phyloP scores from a whole-genome alignment of 768 basidiomycete genomes.

The Ephemerocybe angulata region DNA sequence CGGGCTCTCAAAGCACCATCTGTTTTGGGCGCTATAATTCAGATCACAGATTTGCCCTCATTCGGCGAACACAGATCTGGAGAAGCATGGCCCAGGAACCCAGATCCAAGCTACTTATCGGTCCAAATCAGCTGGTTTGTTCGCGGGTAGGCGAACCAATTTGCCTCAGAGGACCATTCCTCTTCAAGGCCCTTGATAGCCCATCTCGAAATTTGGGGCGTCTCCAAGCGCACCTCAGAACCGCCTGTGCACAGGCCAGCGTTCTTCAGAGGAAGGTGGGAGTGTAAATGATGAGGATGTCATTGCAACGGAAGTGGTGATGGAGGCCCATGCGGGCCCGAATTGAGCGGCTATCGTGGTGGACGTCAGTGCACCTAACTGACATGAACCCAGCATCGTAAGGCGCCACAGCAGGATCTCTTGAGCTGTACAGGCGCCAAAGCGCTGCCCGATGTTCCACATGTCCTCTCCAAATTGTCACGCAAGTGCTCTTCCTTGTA shows the following conservation, averaged over 20 bases:
- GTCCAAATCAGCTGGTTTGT: conserved; percentile 3
- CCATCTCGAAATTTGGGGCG: background rate
- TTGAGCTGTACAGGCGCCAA: background rate
- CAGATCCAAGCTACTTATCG: background rate
- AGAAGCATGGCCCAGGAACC: background rate
- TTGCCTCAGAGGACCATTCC: background rate
- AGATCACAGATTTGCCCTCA: background rate
- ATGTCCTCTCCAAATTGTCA: background rate
- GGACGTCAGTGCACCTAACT: background rate
- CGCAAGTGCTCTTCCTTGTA: background rate
- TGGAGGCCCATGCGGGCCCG: background rate
- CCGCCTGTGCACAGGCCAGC: background rate
- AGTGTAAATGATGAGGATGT: background rate
- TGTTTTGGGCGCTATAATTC: background rate
- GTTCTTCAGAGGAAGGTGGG: background rate
- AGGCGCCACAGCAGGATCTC: background rate
- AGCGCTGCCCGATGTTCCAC: background rate
- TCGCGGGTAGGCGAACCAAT: background rate
- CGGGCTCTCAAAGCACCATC: background rate
- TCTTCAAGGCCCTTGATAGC: background rate
- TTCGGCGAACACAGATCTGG: background rate
- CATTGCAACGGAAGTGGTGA: background rate
- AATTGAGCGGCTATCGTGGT: background rate
- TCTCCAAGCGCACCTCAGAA: too few species aligned
- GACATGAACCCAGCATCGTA: background rate